These are phyloP conservation scores for Citrus unshiu DNA, from an alignment of 345 rosid species.

Conservation along the genomic window DNA sequence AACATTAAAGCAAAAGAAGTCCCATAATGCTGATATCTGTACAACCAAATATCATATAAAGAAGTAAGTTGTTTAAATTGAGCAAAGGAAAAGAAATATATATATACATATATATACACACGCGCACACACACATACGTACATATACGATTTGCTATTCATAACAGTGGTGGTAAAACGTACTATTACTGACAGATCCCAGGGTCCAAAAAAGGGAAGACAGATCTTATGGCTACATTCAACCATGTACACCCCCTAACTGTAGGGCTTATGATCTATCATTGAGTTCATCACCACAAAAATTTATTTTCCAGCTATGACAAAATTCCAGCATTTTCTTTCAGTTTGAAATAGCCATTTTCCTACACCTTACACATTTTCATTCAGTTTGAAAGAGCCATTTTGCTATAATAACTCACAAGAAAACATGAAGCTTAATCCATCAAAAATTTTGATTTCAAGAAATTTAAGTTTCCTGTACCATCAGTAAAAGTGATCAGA, in stretches of 20 bases:
- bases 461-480: not conserved
- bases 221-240: not conserved
- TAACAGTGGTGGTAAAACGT: not conserved
- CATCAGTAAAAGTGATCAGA: not conserved
- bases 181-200: not conserved
- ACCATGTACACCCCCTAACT: not conserved
- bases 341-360: not conserved
- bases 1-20: constrained; percentile 90
- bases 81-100: not conserved
- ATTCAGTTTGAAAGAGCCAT: not conserved
- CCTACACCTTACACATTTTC: not conserved
- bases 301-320: not conserved
- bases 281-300: not conserved
- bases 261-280: not conserved
- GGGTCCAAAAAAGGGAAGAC: not conserved
- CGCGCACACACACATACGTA: not conserved
- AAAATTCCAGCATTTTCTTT: not conserved
- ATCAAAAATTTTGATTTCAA: not conserved
- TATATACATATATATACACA: not conserved
- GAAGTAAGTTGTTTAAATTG: not conserved
- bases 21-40: constrained; percentile 94
- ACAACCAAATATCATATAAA: constrained; percentile 12
- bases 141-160: not conserved
- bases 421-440: not conserved
- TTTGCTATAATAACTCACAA: not conserved